These are phyloP conservation scores for Gentiana dahurica DNA, from an alignment of 257 asterid genomes.

Conservation along the genomic window DNA sequence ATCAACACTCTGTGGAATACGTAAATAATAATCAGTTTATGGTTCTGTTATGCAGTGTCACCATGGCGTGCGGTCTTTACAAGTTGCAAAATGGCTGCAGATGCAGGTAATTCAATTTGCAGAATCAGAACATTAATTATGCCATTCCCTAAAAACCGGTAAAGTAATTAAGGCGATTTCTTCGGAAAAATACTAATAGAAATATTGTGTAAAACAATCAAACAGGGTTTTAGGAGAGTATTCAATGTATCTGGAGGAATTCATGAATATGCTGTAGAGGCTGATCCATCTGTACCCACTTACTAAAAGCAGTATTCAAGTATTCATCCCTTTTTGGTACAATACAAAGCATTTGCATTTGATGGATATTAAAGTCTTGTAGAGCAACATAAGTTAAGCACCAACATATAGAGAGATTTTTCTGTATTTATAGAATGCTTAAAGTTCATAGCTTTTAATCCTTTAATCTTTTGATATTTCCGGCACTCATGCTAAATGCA, in stretches of 20 bases:
- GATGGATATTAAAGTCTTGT: no score
- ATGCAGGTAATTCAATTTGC: constrained; percentile 42
- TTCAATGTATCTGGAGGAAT: constrained; percentile 89
- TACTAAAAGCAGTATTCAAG: constrained; percentile 27
- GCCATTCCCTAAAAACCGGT: background rate
- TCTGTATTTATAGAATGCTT: no score
- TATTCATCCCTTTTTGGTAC: constrained; percentile 3
- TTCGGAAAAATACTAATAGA: constrained; percentile 4
- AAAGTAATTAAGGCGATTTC: background rate
- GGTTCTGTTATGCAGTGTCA: constrained; percentile 57
- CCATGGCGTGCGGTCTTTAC: constrained; percentile 86
- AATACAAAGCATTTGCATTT: no score
- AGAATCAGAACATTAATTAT: background rate
- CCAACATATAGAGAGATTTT: no score
- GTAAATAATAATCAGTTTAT: background rate
- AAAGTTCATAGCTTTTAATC: no score
- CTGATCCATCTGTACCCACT: constrained; percentile 75
- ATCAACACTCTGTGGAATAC: no score
- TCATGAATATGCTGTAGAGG: constrained; percentile 69
- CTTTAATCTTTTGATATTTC: no score
- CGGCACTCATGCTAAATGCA: no score
- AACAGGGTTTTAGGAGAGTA: constrained; percentile 77
- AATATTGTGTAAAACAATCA: constrained; percentile 1
- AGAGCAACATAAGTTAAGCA: no score
- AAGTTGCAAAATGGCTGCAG: constrained; percentile 95